Base-by-base conservation (phyloP, 345 rosid species). In the Gossypium bickii region DNA sequence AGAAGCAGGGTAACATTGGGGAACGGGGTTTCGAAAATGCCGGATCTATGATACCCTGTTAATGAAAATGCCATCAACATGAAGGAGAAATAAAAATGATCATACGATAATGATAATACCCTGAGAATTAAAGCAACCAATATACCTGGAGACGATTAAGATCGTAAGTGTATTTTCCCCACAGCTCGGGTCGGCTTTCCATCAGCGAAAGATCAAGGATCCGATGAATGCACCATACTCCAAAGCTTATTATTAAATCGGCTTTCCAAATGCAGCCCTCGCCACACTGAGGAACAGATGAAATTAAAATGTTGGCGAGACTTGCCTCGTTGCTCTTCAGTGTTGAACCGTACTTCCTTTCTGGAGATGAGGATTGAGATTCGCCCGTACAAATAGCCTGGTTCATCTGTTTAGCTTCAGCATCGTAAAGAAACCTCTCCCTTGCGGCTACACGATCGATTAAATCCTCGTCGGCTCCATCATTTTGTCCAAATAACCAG, bases 101-200 rank as follows among this genome's bases (percentile, higher is more conserved):
- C 7, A 34, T 34, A 34, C 0, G 43, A 27, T 2, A 10, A 45
- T 10, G 12, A 66, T 43, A 43, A 20, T 18, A 66, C 17, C 34
- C 55, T 9, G 18, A 12, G 34, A 67, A 67, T n/a, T 25, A 15
- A 69, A 15, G 24, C 24, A 49, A 69, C 9, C 3, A 69, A 57
- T 68, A 78, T 85, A 96, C 99, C 99, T 96, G 98, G 74, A 96
- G 97, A 61, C 88, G 99, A 81, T 96, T 96, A 60, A 96, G 89
- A 49, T 90, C 97, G 34, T 85, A 96, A 75, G 99, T 96, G 74
- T 96, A 92, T 78, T 92, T 96, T 68, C 99, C 99, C 99, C 99
- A 96, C 41, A 96, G 85, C 81, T 93, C 98, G 22, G 98, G 99
- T 55, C 99, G 86, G 82, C 99, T 93, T 84, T 96, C 99, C 98